These are phyloP conservation scores for Apophysomyces variabilis DNA, from an alignment of 371 early-diverging fungal genomes.

Conservation along the genomic window DNA sequence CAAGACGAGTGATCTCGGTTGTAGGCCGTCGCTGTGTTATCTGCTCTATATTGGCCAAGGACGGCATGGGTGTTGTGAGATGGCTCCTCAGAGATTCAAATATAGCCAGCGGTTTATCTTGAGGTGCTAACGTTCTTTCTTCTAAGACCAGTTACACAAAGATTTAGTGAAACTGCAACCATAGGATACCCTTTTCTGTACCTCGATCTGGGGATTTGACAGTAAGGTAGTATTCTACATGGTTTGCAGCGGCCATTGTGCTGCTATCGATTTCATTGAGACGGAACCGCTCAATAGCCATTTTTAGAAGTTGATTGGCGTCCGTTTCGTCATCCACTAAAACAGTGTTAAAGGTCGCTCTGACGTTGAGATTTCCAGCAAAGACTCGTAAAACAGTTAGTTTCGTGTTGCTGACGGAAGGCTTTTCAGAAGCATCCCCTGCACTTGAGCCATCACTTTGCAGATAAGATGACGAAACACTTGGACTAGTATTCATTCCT, in stretches of 20 bases:
- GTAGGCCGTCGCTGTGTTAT: conserved; percentile 35
- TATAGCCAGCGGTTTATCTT: conserved; percentile 65
- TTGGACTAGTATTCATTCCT: background rate
- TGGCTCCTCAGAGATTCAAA: conserved; percentile 62
- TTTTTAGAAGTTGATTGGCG: conserved; percentile 46
- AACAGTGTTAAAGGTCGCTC: conserved; percentile 58
- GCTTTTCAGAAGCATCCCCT: background rate
- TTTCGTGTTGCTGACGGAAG: conserved; percentile 21
- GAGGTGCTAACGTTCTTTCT: conserved; percentile 56
- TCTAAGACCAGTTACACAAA: conserved; percentile 30
- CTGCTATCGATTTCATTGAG: conserved; percentile 17
- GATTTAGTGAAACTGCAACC: background rate
- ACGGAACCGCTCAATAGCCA: conserved; percentile 53
- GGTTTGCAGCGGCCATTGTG: conserved; percentile 16
- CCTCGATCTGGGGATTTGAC: conserved; percentile 66
- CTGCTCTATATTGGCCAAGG: conserved; percentile 41
- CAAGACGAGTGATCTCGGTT: conserved; percentile 40
- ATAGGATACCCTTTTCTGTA: conserved; percentile 17
- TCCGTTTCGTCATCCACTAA: conserved; percentile 46
- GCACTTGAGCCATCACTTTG: background rate
- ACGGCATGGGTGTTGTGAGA: conserved; percentile 64
- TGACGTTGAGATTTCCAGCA: conserved; percentile 59
- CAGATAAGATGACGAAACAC: background rate
- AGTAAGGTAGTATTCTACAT: conserved; percentile 62
- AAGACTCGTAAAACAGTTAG: conserved; percentile 41